Base-by-base conservation (phyloP, 169 alveolate species). In the Cryptosporidium ubiquitum region DNA sequence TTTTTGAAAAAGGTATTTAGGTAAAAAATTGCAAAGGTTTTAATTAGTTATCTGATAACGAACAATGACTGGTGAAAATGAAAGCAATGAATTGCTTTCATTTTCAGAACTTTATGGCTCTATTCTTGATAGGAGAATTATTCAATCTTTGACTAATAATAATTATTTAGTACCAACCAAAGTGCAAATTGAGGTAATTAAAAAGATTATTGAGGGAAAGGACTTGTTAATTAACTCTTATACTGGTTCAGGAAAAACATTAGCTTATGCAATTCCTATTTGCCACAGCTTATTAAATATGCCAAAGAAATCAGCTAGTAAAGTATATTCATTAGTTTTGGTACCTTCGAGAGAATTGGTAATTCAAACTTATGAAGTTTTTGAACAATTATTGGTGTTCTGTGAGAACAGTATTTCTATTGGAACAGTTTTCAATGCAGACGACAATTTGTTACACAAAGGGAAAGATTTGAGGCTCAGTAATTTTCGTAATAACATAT, bases 181-280 rank as follows among this genome's bases (percentile, higher is more conserved):
- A 31, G 75, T 79, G n/a, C 89, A 79, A 49, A 44, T 39, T 12
- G 68, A 79, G 26, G 89, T 49, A 2, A 79, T 79, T 44, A 42
- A 44, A 31, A 40, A 61, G 51, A n/a, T 79, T 26, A 79, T 79
- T 40, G 79, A 79, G n/a, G 89, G 89, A 12, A 79, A 18, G 37
- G 89, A 79, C 42, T 35, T 79, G 26, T 29, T 79, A 20, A 64
- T 79, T 42, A 79, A 79, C 47, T 79, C 89, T 4, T 61, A 60
- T 39, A 79, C 89, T 2, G 89, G 89, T 18, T 79, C 89, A 16
- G 89, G 89, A 1, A 79, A 79, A 49, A 79, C 89, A 20, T 47
- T 79, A 18, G 89, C 89, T 20, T 79, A 61, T 61, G 75, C 75
- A 79, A 79, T 79, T 40, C 89, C 89, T 14, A 79, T 79, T 29